phyloP scores from a whole-genome alignment of 164 flowering plant species.

The Buxus sempervirens region DNA sequence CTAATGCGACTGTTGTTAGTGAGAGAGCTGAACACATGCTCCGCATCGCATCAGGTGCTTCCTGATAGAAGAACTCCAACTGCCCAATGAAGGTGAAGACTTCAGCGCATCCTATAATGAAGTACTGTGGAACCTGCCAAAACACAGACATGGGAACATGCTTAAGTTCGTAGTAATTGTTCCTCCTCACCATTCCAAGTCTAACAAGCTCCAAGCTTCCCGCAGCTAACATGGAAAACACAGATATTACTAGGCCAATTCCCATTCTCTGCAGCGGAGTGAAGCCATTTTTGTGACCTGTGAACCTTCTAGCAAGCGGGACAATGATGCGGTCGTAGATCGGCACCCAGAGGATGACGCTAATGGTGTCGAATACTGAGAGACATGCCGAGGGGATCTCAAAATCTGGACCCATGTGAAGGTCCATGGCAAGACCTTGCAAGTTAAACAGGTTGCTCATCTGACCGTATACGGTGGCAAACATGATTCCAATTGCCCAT shows the following conservation, averaged over 20 bases:
- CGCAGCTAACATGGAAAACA: conserved; percentile 35
- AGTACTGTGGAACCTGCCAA: conserved; percentile 55
- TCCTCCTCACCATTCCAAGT: conserved; percentile 23
- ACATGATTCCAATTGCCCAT: conserved; percentile 40
- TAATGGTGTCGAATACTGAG: conserved; percentile 39
- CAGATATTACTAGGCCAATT: conserved; percentile 36
- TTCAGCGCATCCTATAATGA: conserved; percentile 49
- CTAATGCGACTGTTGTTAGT: conserved; percentile 37
- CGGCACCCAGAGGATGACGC: conserved; percentile 36
- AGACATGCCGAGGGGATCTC: conserved; percentile 44
- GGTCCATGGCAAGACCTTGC: conserved; percentile 42
- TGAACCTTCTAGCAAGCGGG: conserved; percentile 24
- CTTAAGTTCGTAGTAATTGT: conserved; percentile 30
- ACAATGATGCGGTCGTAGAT: conserved; percentile 27
- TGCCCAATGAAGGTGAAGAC: conserved; percentile 52
- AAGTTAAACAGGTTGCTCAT: conserved; percentile 43
- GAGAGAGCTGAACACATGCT: conserved; percentile 47
- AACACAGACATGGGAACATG: conserved; percentile 30
- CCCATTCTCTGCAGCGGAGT: conserved; percentile 43
- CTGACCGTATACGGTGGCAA: conserved; percentile 38
- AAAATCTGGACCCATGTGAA: conserved; percentile 29
- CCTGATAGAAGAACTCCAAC: conserved; percentile 48
- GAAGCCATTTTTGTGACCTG: conserved; percentile 31
- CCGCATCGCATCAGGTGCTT: conserved; percentile 57
- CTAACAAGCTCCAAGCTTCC: conserved; percentile 29